phyloP scores from a whole-genome alignment of 2,329 filamentous ascomycete species.

The Daldinia sp. region DNA sequence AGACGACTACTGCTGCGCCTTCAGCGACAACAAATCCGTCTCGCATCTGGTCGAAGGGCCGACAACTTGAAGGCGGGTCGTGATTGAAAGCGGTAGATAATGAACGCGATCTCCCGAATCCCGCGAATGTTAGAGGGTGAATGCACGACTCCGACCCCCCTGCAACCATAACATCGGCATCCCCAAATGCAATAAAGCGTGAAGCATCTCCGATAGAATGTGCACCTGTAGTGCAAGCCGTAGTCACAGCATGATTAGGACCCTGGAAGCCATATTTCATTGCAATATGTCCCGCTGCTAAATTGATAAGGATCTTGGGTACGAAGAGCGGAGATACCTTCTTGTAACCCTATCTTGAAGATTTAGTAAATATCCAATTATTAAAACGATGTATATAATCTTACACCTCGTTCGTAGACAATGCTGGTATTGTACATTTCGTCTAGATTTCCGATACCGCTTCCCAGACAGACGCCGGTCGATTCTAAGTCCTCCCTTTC shows the following conservation, averaged over 20 bases:
- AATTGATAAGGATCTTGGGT: constrained; percentile 90
- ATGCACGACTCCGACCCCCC: constrained; percentile 95
- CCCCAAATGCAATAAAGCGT: constrained; percentile 89
- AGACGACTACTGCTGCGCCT: constrained; percentile 84
- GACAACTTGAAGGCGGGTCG: constrained; percentile 72
- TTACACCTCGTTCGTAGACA: constrained; percentile 75
- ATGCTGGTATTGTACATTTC: constrained; percentile 87
- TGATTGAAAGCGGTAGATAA: constrained; percentile 84
- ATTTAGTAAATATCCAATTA: constrained; percentile 15
- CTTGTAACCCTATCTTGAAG: constrained; percentile 74
- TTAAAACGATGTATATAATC: constrained; percentile 39
- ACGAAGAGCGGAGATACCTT: constrained; percentile 95
- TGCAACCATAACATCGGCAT: constrained; percentile 96
- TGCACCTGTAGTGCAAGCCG: constrained; percentile 94
- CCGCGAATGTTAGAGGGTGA: constrained; percentile 90
- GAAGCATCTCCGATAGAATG: constrained; percentile 94
- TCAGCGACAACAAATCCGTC: constrained; percentile 93
- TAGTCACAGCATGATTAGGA: constrained; percentile 91
- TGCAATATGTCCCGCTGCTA: constrained; percentile 92
- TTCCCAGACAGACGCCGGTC: constrained; percentile 92
- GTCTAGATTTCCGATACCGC: constrained; percentile 93
- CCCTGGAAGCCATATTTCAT: constrained; percentile 91
- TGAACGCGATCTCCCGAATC: constrained; percentile 88
- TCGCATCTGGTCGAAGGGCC: constrained; percentile 84
- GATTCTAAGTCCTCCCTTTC: constrained; percentile 70